A percentile compares a stretch with the other conserved stretches of the same genome.
These are phyloP conservation scores for Lyophyllum shimeji DNA, from an alignment of 768 basidiomycete species.

Conservation along the genomic window DNA sequence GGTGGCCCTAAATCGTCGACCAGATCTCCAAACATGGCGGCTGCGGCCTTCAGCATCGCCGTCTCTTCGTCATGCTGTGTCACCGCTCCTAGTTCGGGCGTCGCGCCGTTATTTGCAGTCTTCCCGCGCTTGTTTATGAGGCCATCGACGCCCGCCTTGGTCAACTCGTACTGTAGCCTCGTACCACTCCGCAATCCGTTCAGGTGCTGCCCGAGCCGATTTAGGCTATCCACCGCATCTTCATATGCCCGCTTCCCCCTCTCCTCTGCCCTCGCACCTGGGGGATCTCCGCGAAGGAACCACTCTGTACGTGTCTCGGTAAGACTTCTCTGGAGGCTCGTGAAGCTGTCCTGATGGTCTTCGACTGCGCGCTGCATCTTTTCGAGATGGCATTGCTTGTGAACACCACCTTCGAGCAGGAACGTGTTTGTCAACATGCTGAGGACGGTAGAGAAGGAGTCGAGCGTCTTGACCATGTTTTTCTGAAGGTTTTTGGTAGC, in stretches of 20 bases:
- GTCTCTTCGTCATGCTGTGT: slow-evolving; percentile 32
- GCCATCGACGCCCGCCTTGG: slow-evolving; percentile 47
- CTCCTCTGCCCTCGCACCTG: slow-evolving; percentile 24
- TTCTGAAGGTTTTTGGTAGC: slow-evolving; percentile 81
- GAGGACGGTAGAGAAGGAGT: slow-evolving; percentile 87
- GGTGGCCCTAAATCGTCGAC: slow-evolving; percentile 81
- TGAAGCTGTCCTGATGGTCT: slow-evolving; percentile 87
- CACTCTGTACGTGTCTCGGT: slow-evolving; percentile 89
- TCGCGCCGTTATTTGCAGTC: slow-evolving; percentile 11
- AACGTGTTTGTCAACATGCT: slow-evolving; percentile 82
- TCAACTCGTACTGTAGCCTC: slow-evolving; percentile 79
- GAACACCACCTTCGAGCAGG: slow-evolving; percentile 67
- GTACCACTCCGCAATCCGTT: slow-evolving; percentile 87
- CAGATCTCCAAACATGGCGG: slow-evolving; percentile 74
- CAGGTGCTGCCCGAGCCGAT: slow-evolving; percentile 90
- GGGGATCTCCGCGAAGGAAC: slow-evolving; percentile 35
- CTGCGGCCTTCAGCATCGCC: slow-evolving; percentile 59
- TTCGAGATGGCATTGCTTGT: slow-evolving; percentile 54
- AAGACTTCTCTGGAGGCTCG: slow-evolving; percentile 82
- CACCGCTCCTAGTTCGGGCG: slow-evolving; percentile 4
- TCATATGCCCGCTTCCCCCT: slow-evolving; percentile 65
- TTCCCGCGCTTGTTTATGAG: slow-evolving; percentile 19
- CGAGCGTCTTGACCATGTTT: slow-evolving; percentile 82
- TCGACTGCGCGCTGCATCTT: slow-evolving; percentile 79
- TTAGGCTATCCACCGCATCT: slow-evolving; percentile 84